Evolutionary conservation across 306 rosid species (phyloP), one percentile per base, ranked within the genome.

Genomic region (Cucurbita ficifolia): DNA sequence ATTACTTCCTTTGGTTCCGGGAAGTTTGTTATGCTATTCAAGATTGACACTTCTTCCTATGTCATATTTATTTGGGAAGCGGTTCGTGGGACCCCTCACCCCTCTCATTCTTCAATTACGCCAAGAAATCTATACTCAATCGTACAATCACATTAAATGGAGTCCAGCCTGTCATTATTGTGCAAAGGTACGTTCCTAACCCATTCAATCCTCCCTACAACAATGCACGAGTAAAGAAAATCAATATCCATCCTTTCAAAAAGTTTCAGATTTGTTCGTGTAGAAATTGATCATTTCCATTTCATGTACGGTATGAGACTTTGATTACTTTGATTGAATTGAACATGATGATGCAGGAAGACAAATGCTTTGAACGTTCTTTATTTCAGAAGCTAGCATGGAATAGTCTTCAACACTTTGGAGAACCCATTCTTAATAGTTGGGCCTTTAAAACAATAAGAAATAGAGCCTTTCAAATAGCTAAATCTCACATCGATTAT

Each of bases 381-480:
- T 46, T 71, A 17, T 5, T 81, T 12, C 83, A 84, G 43, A 76
- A 76, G 19, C 21, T 76, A 3, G 7, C 65, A 46, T 84, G 87
- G 87, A 80, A 84, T 10, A n/a, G 65, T 69, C 18, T 79, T 22
- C 55, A 79, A 77, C 39, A 68, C 12, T 1, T 81, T 0, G 69
- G 24, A 11, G 87, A 84, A 70, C 75, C 87, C 24, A 56, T 84
- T 58, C 51, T 84, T 1, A 53, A 45, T 5, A 59, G 54, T 3
- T 76, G 83, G 83, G 76, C 81, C 2, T 81, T 84, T 5, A 81
- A 62, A 12, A 84, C 57, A 68, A 6, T 84, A 18, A 76, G 87
- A 62, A 76, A 84, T 10, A 56, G 33, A 14, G 79, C 85, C 0
- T 10, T 84, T 36, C 75, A 73, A 16, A 60, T 74, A 39, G 62